Conservation (phyloP, 2,329 filamentous ascomycete genomes). For the Alternaria arborescens region DNA sequence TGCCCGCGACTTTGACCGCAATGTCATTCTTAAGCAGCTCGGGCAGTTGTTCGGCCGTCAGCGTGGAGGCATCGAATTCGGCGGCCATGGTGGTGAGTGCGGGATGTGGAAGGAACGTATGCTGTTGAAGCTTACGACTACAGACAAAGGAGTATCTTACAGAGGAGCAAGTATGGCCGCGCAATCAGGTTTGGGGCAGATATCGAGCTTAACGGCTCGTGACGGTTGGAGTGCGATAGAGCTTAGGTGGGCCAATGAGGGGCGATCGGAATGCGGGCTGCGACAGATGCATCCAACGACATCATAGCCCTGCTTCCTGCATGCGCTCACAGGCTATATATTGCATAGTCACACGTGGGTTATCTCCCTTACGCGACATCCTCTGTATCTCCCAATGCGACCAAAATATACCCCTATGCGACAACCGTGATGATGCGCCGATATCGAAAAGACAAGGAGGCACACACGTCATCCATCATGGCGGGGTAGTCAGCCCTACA, state of each 20-base stretch:
- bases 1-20: conserved; percentile 85
- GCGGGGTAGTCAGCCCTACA: conserved; percentile 27
- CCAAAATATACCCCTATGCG: conserved; percentile 20
- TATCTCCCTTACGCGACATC: conserved; percentile 15
- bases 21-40: conserved; percentile 73
- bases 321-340: conserved; percentile 20
- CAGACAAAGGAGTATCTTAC: conserved; percentile 1
- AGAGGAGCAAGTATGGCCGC: not conserved
- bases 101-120: not conserved
- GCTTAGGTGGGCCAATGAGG: conserved; percentile 46
- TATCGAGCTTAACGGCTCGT: not conserved
- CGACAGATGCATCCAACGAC: conserved; percentile 17
- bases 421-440: conserved; percentile 27
- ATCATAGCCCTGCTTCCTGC: conserved; percentile 21
- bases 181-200: conserved; percentile 18
- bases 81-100: conserved; percentile 18
- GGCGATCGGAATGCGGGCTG: conserved; percentile 17
- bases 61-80: conserved; percentile 38
- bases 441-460: conserved; percentile 7
- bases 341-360: conserved; percentile 12
- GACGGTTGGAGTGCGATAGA: conserved; percentile 20
- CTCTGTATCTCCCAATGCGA: conserved; percentile 11
- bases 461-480: conserved; percentile 23
- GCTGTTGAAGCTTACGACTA: not conserved
- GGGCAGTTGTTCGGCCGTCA: conserved; percentile 72